Percentiles rank a stretch among this genome's conserved stretches.
Conservation (phyloP, 805 yeast species). For the Barnettozyma wickerhamii region DNA sequence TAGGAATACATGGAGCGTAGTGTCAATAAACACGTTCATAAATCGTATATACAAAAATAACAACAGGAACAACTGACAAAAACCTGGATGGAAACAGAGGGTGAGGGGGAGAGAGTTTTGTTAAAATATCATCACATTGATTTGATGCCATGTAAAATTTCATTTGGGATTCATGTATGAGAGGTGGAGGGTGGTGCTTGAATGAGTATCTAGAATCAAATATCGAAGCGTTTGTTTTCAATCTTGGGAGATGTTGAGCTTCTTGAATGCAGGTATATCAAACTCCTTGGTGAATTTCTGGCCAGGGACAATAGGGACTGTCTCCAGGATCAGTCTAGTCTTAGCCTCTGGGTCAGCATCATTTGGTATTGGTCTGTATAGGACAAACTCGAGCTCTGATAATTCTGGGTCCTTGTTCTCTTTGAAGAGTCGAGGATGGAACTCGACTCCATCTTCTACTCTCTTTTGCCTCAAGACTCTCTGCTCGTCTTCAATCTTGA, state of each 20-base stretch:
- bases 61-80: not conserved
- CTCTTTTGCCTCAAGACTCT: constrained; percentile 70
- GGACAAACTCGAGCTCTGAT: constrained; percentile 53
- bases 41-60: not conserved
- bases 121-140: too few relatives aligned
- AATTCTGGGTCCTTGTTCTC: constrained; percentile 33
- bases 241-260: constrained; percentile 27
- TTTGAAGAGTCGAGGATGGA: constrained; percentile 75
- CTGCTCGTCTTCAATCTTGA: constrained; percentile 82
- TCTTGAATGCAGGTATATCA: constrained; percentile 62
- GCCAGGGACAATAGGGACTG: constrained; percentile 83
- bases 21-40: not conserved
- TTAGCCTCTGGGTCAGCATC: constrained; percentile 48
- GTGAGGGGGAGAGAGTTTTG: too few relatives aligned
- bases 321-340: constrained; percentile 50
- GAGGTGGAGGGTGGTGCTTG: too few relatives aligned
- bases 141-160: too few relatives aligned
- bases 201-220: too few relatives aligned
- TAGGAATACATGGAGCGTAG: not conserved
- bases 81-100: too few relatives aligned
- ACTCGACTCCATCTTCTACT: constrained; percentile 71
- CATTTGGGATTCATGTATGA: too few relatives aligned
- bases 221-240: too few relatives aligned
- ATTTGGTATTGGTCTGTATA: constrained; percentile 61
- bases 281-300: constrained; percentile 63